These are phyloP conservation scores for Cajanus cajan DNA, from an alignment of 306 rosid species.

Conservation along the genomic window DNA sequence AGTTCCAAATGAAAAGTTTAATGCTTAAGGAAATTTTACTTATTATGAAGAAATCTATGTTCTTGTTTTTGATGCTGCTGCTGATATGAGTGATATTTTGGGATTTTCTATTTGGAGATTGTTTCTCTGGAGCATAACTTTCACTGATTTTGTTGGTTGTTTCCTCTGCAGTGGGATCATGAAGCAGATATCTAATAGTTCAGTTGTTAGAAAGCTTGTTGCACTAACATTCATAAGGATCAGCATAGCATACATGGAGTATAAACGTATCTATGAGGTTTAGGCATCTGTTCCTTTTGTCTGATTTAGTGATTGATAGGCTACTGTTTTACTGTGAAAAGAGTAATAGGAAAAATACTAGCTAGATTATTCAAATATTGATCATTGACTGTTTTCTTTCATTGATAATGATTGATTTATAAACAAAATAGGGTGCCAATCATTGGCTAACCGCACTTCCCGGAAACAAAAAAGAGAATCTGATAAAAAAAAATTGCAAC, in stretches of 20 bases:
- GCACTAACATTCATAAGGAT: conserved; percentile 63
- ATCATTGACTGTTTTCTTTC: too few relatives aligned
- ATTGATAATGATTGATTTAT: too few relatives aligned
- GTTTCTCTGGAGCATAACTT: neutral
- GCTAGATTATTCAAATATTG: too few relatives aligned
- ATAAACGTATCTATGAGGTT: conserved; percentile 85
- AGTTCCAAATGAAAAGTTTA: neutral
- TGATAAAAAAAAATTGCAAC: too few relatives aligned
- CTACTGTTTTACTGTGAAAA: too few relatives aligned
- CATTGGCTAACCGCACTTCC: too few relatives aligned
- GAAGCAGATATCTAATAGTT: conserved; percentile 77
- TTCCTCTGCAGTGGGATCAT: conserved; percentile 69
- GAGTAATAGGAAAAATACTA: too few relatives aligned
- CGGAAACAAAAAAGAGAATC: too few relatives aligned
- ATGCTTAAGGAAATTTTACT: neutral
- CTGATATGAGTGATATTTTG: conserved; percentile 2
- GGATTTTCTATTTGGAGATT: conserved; percentile 9
- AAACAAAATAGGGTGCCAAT: too few relatives aligned
- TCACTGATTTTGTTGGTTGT: conserved; percentile 5
- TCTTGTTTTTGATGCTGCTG: neutral
- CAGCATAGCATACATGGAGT: conserved; percentile 85
- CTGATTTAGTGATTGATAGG: too few relatives aligned
- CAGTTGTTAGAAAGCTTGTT: conserved; percentile 66
- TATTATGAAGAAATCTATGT: conserved; percentile 6
- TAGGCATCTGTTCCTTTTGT: conserved; percentile 20